phyloP scores from a whole-genome alignment of 2,329 filamentous ascomycete genomes.

The Rutstroemia sp. region DNA sequence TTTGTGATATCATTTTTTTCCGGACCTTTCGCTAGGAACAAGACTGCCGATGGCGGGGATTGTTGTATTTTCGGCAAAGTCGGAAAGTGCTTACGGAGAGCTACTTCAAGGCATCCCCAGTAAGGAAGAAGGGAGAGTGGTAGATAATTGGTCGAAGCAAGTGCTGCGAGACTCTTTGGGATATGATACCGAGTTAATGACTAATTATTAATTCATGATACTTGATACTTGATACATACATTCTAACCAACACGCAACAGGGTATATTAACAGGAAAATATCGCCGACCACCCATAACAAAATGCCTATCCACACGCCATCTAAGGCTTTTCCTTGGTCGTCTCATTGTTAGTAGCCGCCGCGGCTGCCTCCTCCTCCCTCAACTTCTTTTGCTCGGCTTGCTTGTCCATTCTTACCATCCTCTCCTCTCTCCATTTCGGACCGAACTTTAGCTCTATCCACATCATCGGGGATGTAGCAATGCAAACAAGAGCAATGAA shows the following conservation, averaged over 20 bases:
- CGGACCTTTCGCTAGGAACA: too few species aligned
- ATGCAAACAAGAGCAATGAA: constrained; percentile 47
- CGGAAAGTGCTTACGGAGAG: background rate
- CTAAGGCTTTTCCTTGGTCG: background rate
- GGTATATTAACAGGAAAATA: background rate
- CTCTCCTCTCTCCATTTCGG: constrained; percentile 45
- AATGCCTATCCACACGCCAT: background rate
- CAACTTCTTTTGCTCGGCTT: constrained; percentile 26
- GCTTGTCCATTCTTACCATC: constrained; percentile 34
- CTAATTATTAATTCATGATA: background rate
- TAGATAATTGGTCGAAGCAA: background rate
- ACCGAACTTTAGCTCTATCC: constrained; percentile 41
- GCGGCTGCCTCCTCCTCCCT: background rate
- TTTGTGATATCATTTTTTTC: too few species aligned
- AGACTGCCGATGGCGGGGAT: background rate
- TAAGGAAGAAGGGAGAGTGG: background rate
- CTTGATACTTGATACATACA: background rate
- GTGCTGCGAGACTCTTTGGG: background rate
- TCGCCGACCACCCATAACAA: background rate
- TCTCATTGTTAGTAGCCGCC: constrained; percentile 4
- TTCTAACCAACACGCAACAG: background rate
- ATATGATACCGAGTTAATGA: background rate
- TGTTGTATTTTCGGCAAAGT: background rate
- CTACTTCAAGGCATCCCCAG: background rate
- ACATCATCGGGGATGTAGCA: constrained; percentile 41